Percentiles rank a stretch among this genome's conserved stretches.
phyloP scores from a whole-genome alignment of 805 yeast species.

The Kodamaea kaohsiungensis region DNA sequence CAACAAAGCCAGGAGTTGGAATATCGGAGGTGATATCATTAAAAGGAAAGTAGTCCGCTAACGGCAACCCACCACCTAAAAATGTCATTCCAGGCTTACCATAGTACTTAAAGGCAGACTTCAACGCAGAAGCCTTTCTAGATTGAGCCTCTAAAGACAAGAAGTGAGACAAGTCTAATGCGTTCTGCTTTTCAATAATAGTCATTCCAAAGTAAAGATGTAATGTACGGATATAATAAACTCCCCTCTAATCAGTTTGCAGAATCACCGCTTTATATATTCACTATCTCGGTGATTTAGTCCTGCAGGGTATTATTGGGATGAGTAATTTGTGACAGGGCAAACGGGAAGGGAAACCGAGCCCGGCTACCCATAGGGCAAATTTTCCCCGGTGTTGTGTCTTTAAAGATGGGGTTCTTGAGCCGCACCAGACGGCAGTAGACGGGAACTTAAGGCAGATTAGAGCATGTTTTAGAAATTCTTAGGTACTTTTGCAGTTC shows the following conservation, averaged over 20 bases:
- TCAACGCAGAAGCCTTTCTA: conserved; percentile 78
- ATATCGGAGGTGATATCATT: conserved; percentile 68
- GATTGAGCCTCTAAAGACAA: conserved; percentile 76
- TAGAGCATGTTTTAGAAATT: too few relatives aligned
- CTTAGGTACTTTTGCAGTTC: too few relatives aligned
- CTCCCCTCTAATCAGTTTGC: too few relatives aligned
- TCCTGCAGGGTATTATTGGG: not conserved
- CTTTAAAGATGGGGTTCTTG: not conserved
- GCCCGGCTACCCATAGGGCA: not conserved
- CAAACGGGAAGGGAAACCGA: not conserved
- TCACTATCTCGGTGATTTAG: not conserved
- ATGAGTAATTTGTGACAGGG: not conserved
- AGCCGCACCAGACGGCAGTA: not conserved
- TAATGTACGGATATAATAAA: too few relatives aligned
- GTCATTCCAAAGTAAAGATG: not conserved
- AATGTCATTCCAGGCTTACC: conserved; percentile 76
- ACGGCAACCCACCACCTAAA: conserved; percentile 94
- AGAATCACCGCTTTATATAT: not conserved
- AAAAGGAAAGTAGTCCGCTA: conserved; percentile 91
- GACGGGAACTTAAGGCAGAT: too few relatives aligned
- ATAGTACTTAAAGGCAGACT: conserved; percentile 78
- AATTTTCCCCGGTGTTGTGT: not conserved
- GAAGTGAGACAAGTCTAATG: conserved; percentile 64
- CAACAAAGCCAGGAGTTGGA: conserved; percentile 76
- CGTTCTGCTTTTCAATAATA: not conserved